Evolutionary conservation across 331 rosid species (phyloP).

Genomic region (Dryas integrifolia): DNA sequence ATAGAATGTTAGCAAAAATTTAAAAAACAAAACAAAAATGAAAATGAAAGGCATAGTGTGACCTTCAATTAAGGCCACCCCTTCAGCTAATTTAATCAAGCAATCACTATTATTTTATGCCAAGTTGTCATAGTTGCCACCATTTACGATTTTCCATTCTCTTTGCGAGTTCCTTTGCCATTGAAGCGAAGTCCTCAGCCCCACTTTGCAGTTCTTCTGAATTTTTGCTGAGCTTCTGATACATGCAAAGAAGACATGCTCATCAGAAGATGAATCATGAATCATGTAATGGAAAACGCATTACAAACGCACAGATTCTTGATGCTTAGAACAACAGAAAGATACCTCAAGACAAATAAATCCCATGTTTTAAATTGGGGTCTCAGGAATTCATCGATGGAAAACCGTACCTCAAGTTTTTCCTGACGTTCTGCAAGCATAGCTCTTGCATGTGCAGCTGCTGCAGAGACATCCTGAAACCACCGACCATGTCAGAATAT

Average conservation of each 20-base stretch:
- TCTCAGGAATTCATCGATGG: neutral
- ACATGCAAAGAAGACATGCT: slow-evolving; percentile 18
- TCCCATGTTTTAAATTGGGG: neutral
- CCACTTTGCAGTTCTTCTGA: slow-evolving; percentile 70
- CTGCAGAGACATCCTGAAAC: slow-evolving; percentile 71
- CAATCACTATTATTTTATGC: slow-evolving; percentile 4
- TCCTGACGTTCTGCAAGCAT: slow-evolving; percentile 71
- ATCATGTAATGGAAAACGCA: neutral
- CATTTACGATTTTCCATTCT: slow-evolving; percentile 86
- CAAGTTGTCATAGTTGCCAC: slow-evolving; percentile 68
- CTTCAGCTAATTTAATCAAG: neutral
- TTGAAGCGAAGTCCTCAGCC: slow-evolving; percentile 73
- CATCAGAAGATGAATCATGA: slow-evolving; percentile 4
- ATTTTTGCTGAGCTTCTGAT: slow-evolving; percentile 54
- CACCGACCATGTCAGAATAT: slow-evolving; percentile 25
- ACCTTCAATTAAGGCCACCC: neutral
- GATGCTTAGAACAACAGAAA: neutral
- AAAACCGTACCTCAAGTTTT: slow-evolving; percentile 61
- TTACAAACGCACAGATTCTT: neutral
- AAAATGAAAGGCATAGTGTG: neutral
- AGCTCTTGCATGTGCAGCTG: slow-evolving; percentile 73
- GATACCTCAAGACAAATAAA: neutral
- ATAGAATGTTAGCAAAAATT: neutral
- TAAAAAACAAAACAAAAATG: neutral
- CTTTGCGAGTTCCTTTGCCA: slow-evolving; percentile 73